A percentile compares a stretch with the other conserved stretches of the same genome.
These are phyloP conservation scores for Cladosporium sp. DNA, from an alignment of 2,329 filamentous ascomycete genomes.

Conservation along the genomic window DNA sequence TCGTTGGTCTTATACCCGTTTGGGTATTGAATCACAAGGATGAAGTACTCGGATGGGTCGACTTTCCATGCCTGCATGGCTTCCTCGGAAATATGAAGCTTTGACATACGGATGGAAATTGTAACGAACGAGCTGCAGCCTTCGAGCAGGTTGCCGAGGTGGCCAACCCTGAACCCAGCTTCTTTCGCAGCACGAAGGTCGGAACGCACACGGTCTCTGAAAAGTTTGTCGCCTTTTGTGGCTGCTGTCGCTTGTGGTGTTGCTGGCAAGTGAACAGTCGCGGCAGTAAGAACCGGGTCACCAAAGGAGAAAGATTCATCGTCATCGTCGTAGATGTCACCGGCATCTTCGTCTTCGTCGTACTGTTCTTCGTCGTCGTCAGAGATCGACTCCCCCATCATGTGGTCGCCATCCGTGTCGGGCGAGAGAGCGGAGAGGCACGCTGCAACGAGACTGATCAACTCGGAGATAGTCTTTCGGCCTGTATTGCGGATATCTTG, in stretches of 20 bases:
- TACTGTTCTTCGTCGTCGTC: constrained; percentile 31
- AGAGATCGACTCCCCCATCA: constrained; percentile 38
- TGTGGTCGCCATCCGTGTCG: constrained; percentile 39
- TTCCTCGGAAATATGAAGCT: constrained; percentile 69
- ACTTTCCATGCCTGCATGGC: constrained; percentile 75
- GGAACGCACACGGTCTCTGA: constrained; percentile 26
- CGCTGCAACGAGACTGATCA: constrained; percentile 45
- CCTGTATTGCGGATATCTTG: constrained; percentile 42
- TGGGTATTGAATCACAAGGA: constrained; percentile 65
- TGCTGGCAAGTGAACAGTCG: not conserved
- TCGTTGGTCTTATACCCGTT: constrained; percentile 60
- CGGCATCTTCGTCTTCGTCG: constrained; percentile 31
- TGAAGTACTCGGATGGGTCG: constrained; percentile 61
- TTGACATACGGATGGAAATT: constrained; percentile 64
- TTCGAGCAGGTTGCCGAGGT: constrained; percentile 50
- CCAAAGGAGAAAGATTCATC: constrained; percentile 29
- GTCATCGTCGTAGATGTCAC: constrained; percentile 32
- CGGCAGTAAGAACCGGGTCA: not conserved
- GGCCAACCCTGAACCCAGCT: constrained; percentile 67
- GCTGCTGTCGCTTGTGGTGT: constrained; percentile 5
- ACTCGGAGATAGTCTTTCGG: constrained; percentile 45
- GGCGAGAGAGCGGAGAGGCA: constrained; percentile 30
- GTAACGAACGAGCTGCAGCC: constrained; percentile 54
- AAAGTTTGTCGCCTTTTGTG: constrained; percentile 2
- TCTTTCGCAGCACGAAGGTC: constrained; percentile 60